These are phyloP conservation scores for Cadophora sp. DNA, from an alignment of 2,329 filamentous ascomycete species.

Conservation along the genomic window DNA sequence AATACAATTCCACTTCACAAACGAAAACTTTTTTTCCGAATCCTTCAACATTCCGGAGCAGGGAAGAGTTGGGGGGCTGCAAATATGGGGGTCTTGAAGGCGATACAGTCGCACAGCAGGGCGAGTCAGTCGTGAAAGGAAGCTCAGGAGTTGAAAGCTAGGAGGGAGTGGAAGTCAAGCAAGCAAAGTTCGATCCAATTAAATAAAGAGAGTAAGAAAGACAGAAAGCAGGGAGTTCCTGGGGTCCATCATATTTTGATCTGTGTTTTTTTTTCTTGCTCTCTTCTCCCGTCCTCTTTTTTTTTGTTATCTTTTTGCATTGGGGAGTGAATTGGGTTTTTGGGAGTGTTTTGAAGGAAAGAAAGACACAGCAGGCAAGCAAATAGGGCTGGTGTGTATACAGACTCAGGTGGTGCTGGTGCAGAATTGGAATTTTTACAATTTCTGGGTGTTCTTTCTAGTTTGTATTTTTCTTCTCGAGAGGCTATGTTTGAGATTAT, in stretches of 20 bases:
- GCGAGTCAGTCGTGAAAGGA: no score
- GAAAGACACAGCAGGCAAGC: neutral
- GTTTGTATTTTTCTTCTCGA: no score
- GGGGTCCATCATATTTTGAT: constrained; percentile 14
- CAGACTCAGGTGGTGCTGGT: no score
- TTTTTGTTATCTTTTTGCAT: neutral
- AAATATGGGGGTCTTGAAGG: neutral
- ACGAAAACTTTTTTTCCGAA: neutral
- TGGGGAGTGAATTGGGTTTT: neutral
- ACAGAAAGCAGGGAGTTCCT: constrained; percentile 5
- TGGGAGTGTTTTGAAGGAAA: neutral
- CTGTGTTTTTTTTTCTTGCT: neutral
- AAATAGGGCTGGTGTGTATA: neutral
- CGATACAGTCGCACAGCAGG: neutral
- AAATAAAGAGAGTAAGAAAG: constrained; percentile 5
- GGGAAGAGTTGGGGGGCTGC: no score
- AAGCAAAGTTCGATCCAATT: neutral
- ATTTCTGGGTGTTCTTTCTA: no score
- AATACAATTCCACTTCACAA: constrained; percentile 12
- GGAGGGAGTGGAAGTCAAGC: neutral
- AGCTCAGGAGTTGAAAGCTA: neutral
- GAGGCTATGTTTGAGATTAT: no score
- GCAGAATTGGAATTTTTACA: no score
- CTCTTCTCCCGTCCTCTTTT: neutral
- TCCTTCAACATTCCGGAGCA: neutral